Conservation (phyloP, 441 rosid species). For the Mallotus japonicus region DNA sequence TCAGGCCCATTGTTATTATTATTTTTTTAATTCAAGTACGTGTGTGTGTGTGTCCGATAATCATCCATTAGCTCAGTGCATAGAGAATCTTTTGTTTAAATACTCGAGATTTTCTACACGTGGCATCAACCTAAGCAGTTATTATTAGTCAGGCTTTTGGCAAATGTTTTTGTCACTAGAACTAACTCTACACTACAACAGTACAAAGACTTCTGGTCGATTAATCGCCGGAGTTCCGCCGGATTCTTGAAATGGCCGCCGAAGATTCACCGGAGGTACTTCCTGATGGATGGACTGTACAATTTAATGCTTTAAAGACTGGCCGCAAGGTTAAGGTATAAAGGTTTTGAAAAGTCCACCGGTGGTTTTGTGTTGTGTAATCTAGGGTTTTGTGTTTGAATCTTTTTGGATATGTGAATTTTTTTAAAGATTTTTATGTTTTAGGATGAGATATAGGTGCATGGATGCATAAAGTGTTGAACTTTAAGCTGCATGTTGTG, state of each 20-base stretch:
- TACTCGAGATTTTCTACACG: not conserved
- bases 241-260: constrained; percentile 19
- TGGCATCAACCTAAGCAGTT: not conserved
- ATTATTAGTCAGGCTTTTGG: not conserved
- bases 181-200: too few relatives aligned
- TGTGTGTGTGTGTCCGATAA: too few relatives aligned
- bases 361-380: not conserved
- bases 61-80: too few relatives aligned
- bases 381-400: constrained; percentile 2
- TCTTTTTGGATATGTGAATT: not conserved
- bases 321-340: constrained; percentile 53
- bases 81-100: not conserved
- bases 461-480: not conserved
- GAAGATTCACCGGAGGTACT: constrained; percentile 43
- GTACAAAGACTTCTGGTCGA: too few relatives aligned
- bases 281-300: constrained; percentile 51
- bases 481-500: constrained; percentile 9
- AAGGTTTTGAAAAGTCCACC: too few relatives aligned
- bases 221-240: not conserved
- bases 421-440: not conserved
- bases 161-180: not conserved
- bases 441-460: not conserved
- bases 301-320: constrained; percentile 39
- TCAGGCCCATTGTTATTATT: too few relatives aligned
- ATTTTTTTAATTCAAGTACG: too few relatives aligned